Evolutionary conservation across 1,284 basidiomycete species (phyloP).

Genomic region (Irpex lacteus): DNA sequence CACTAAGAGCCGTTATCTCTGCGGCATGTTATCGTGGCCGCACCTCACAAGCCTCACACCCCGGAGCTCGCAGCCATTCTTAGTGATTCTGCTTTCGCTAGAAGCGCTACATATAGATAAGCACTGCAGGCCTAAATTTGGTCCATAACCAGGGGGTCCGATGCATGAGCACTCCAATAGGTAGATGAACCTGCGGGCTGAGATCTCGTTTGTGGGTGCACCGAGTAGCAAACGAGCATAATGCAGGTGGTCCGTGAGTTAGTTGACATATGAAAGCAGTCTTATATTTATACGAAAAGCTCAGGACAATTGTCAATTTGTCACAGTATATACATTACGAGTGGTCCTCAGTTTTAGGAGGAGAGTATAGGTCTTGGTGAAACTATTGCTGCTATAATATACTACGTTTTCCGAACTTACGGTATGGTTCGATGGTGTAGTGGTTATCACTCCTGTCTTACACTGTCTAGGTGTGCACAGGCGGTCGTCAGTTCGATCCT

Average conservation of each 20-base stretch:
- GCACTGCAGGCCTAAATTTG: not conserved
- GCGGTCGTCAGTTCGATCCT: constrained; percentile 29
- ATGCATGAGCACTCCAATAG: not conserved
- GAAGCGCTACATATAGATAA: not conserved
- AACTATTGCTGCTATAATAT: not conserved
- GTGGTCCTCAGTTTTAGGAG: too few species aligned
- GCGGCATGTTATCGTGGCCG: not conserved
- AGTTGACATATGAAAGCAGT: too few species aligned
- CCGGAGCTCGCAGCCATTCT: not conserved
- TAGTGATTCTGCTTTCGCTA: not conserved
- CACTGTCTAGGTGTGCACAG: constrained; percentile 19
- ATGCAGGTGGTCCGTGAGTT: too few species aligned
- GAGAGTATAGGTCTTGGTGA: too few species aligned
- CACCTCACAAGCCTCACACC: not conserved
- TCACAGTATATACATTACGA: too few species aligned
- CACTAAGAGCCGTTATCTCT: constrained; percentile 2
- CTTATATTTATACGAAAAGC: too few species aligned
- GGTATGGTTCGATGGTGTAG: constrained; percentile 28
- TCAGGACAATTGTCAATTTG: too few species aligned
- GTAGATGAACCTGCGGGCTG: too few species aligned
- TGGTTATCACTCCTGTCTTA: constrained; percentile 32
- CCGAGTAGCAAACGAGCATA: too few species aligned
- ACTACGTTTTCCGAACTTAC: constrained; percentile 14
- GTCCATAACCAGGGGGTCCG: not conserved
- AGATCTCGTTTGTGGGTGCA: too few species aligned